phyloP scores from a whole-genome alignment of 495 filamentous ascomycete species.

The Trichoderma asperelloides region DNA sequence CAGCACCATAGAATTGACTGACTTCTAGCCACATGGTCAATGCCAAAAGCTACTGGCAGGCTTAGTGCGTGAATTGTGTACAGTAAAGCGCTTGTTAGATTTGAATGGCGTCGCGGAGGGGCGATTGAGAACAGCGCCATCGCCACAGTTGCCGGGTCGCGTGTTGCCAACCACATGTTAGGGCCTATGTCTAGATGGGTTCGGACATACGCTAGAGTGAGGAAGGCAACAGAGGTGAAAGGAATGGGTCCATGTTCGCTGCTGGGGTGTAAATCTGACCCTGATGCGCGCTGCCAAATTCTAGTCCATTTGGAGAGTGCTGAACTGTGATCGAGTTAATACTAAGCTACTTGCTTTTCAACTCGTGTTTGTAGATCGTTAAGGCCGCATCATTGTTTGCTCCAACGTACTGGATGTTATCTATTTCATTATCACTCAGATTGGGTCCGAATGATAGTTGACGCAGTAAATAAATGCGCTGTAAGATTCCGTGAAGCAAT shows the following conservation, averaged over 20 bases:
- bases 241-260: background rate
- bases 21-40: background rate
- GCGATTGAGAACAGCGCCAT: background rate
- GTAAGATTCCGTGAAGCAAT: background rate
- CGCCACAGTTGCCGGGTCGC: background rate
- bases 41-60: background rate
- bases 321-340: background rate
- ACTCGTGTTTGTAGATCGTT: background rate
- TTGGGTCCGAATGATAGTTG: background rate
- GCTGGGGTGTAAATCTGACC: background rate
- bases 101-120: background rate
- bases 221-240: background rate
- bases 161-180: background rate
- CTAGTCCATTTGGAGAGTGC: background rate
- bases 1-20: background rate
- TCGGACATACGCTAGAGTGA: background rate
- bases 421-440: background rate
- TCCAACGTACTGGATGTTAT: background rate
- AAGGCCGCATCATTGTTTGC: background rate
- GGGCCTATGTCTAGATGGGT: background rate
- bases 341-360: background rate
- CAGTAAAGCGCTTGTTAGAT: background rate
- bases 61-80: background rate
- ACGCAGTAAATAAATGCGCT: background rate
- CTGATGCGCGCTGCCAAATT: background rate